Conservation (phyloP, 352 stramenopile genomes). For the Pseudoperonospora humuli region DNA sequence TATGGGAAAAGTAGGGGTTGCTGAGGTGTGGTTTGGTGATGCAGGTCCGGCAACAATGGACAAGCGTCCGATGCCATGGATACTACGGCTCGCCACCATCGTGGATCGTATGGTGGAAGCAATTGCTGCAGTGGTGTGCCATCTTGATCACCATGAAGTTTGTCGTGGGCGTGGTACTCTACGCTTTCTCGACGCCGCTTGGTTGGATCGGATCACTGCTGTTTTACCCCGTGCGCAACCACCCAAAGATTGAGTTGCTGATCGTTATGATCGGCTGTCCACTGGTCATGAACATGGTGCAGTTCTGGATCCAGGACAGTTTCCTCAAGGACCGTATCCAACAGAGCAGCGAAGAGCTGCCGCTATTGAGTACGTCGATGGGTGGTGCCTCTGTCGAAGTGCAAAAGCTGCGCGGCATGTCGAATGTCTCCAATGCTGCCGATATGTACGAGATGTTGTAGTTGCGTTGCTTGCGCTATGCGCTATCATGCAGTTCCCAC, state of each 20-base stretch:
- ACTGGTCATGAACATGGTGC: conserved; percentile 81
- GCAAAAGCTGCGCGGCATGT: conserved; percentile 32
- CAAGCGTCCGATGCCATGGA: conserved; percentile 45
- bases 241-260: conserved; percentile 70
- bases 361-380: conserved; percentile 17
- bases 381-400: not conserved
- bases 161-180: conserved; percentile 53
- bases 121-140: conserved; percentile 58
- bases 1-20: not conserved
- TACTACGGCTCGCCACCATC: conserved; percentile 64
- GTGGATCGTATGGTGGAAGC: conserved; percentile 51
- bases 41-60: conserved; percentile 52
- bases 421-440: conserved; percentile 34
- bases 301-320: conserved; percentile 82
- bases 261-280: conserved; percentile 83
- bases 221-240: conserved; percentile 60
- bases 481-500: conserved; percentile 5
- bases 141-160: conserved; percentile 65
- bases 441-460: conserved; percentile 67
- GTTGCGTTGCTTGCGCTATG: conserved; percentile 12
- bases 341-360: conserved; percentile 25
- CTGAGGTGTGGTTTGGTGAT: not conserved
- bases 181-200: conserved; percentile 49
- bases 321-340: conserved; percentile 58
- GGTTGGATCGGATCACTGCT: conserved; percentile 51